Percentiles rank a stretch among this genome's conserved stretches.
Evolutionary conservation across 2,329 filamentous ascomycete species (phyloP).

Genomic region (Herpotrichia juniperi): DNA sequence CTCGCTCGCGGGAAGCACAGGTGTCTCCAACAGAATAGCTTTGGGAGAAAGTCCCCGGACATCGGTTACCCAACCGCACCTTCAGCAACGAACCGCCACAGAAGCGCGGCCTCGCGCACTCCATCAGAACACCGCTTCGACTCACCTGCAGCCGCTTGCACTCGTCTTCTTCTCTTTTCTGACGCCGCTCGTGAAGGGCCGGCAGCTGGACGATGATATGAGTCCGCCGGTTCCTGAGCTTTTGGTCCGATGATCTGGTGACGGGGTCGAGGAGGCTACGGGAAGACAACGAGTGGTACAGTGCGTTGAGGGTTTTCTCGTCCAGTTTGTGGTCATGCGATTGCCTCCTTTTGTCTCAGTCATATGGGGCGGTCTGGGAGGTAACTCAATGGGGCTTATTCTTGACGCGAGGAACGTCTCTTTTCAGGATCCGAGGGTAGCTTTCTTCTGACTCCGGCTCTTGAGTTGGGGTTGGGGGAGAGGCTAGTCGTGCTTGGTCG

Average conservation of each 20-base stretch:
- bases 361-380: constrained; percentile 46
- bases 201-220: constrained; percentile 81
- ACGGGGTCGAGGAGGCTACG: constrained; percentile 40
- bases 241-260: constrained; percentile 22
- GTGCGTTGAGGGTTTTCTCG: constrained; percentile 69
- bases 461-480: constrained; percentile 18
- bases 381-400: constrained; percentile 99
- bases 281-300: constrained; percentile 23
- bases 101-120: constrained; percentile 85
- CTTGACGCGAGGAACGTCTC: constrained; percentile 89
- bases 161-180: constrained; percentile 47
- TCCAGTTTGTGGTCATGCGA: constrained; percentile 98
- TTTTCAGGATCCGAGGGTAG: constrained; percentile 54
- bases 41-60: constrained; percentile 99
- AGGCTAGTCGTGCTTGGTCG: constrained; percentile 64
- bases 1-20: background rate
- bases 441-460: constrained; percentile 24
- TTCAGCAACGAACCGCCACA: constrained; percentile 99
- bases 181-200: constrained; percentile 50
- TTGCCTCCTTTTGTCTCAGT: constrained; percentile 65
- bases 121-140: constrained; percentile 52
- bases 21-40: constrained; percentile 61
- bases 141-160: constrained; percentile 59
- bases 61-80: constrained; percentile 60
- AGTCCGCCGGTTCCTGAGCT: constrained; percentile 68